A percentile compares a stretch with the other conserved stretches of the same genome.
Conservation (phyloP, 495 filamentous ascomycete species). For the Tuber aestivum region DNA sequence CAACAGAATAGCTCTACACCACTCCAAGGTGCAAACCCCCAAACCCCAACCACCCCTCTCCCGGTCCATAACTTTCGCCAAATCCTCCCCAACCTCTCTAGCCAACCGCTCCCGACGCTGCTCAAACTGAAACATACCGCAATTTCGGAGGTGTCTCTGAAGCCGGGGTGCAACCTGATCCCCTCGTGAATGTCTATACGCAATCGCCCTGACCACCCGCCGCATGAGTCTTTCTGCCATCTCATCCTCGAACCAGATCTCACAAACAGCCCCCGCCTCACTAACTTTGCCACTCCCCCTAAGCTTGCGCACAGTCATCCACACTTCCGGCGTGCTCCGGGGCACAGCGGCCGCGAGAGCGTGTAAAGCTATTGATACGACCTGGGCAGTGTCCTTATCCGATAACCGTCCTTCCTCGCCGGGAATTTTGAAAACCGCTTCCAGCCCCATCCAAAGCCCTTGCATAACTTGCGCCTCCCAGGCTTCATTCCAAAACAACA, state of each 20-base stretch:
- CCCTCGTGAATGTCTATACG: constrained; percentile 26
- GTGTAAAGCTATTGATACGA: constrained; percentile 55
- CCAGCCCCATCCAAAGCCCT: constrained; percentile 69
- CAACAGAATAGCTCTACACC: constrained; percentile 36
- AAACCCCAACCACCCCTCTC: constrained; percentile 33
- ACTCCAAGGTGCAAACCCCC: constrained; percentile 38
- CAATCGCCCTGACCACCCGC: constrained; percentile 53
- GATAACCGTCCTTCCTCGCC: constrained; percentile 45
- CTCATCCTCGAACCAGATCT: constrained; percentile 58
- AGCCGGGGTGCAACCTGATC: constrained; percentile 20
- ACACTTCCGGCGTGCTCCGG: constrained; percentile 47
- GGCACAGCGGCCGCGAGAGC: constrained; percentile 54
- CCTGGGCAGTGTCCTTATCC: constrained; percentile 54
- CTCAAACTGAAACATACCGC: constrained; percentile 18
- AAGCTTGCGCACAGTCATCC: constrained; percentile 51
- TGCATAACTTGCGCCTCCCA: constrained; percentile 57
- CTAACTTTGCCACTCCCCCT: constrained; percentile 53
- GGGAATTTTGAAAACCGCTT: constrained; percentile 53
- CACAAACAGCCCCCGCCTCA: constrained; percentile 34
- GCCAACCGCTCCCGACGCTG: constrained; percentile 11
- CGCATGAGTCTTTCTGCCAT: constrained; percentile 54
- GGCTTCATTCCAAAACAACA: constrained; percentile 26
- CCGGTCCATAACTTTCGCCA: constrained; percentile 19
- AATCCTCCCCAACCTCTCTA: constrained; percentile 26
- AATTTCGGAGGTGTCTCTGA: constrained; percentile 29